These are phyloP conservation scores for Exophiala phaeomuriformis DNA, from an alignment of 2,329 filamentous ascomycete species.

Conservation along the genomic window DNA sequence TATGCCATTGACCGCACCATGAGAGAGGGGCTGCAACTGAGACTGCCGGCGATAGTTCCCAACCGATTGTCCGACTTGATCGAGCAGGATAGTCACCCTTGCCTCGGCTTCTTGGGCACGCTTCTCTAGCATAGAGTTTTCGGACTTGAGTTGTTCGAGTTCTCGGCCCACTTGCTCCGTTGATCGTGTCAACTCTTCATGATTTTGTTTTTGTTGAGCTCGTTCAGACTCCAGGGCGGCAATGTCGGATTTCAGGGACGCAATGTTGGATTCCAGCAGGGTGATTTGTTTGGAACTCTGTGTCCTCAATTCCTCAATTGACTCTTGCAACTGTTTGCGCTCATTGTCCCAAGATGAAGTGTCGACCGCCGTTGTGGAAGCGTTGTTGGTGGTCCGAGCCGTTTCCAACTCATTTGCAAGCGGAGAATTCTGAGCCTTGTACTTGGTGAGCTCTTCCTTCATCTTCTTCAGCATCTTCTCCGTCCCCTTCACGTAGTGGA, in stretches of 20 bases:
- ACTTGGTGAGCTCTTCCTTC: constrained; percentile 91
- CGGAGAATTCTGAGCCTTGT: constrained; percentile 77
- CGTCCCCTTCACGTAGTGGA: constrained; percentile 96
- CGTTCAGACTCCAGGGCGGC: constrained; percentile 59
- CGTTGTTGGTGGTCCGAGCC: constrained; percentile 49
- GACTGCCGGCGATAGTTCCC: constrained; percentile 84
- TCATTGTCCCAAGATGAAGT: constrained; percentile 67
- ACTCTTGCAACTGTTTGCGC: constrained; percentile 57
- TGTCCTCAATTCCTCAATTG: constrained; percentile 62
- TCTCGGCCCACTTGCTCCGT: constrained; percentile 56
- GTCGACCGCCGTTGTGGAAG: constrained; percentile 32
- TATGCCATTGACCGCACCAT: constrained; percentile 15
- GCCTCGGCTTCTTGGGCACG: constrained; percentile 84
- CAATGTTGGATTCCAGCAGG: constrained; percentile 65
- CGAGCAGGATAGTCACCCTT: constrained; percentile 84
- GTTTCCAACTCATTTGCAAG: constrained; percentile 74
- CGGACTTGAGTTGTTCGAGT: constrained; percentile 71
- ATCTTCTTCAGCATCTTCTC: constrained; percentile 99
- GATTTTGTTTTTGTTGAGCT: constrained; percentile 54
- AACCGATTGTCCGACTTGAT: constrained; percentile 89
- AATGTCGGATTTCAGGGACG: constrained; percentile 62
- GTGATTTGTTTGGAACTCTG: constrained; percentile 60
- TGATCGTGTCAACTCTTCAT: constrained; percentile 53
- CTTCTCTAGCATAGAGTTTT: constrained; percentile 73
- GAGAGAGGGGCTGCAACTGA: constrained; percentile 35